These are phyloP conservation scores for Hanseniaspora nectarophila DNA, from an alignment of 805 yeast genomes.

Conservation along the genomic window DNA sequence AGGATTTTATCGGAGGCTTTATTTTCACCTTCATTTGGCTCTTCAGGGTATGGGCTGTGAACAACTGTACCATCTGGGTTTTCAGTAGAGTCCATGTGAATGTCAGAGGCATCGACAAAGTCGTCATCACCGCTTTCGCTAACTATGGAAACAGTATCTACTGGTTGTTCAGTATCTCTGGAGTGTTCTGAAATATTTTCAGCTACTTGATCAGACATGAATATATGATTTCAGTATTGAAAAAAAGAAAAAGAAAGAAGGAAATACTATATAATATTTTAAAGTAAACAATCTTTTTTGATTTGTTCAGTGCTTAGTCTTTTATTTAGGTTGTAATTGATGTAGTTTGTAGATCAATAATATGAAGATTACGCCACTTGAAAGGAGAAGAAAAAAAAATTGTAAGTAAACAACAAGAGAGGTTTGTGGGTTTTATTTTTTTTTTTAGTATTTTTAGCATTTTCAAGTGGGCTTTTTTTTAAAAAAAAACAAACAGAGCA, in stretches of 20 bases:
- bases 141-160: constrained; percentile 15
- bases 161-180: constrained; percentile 18
- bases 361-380: neutral
- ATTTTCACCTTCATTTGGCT: constrained; percentile 21
- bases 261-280: neutral
- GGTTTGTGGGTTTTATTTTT: too few relatives aligned
- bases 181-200: neutral
- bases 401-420: neutral
- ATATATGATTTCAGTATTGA: neutral
- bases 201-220: neutral
- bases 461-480: too few relatives aligned
- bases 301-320: too few relatives aligned
- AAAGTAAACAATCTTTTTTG: too few relatives aligned
- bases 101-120: neutral
- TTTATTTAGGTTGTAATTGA: too few relatives aligned
- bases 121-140: constrained; percentile 21
- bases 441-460: too few relatives aligned
- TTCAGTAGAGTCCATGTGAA: neutral
- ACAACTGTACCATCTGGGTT: constrained; percentile 14
- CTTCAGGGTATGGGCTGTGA: constrained; percentile 16
- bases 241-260: neutral
- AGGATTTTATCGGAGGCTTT: constrained; percentile 12
- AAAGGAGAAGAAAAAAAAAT: neutral
- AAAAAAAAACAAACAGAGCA: neutral
- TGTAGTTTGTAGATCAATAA: neutral